These are phyloP conservation scores for Salix koriyanagi DNA, from an alignment of 345 rosid genomes.

Conservation along the genomic window DNA sequence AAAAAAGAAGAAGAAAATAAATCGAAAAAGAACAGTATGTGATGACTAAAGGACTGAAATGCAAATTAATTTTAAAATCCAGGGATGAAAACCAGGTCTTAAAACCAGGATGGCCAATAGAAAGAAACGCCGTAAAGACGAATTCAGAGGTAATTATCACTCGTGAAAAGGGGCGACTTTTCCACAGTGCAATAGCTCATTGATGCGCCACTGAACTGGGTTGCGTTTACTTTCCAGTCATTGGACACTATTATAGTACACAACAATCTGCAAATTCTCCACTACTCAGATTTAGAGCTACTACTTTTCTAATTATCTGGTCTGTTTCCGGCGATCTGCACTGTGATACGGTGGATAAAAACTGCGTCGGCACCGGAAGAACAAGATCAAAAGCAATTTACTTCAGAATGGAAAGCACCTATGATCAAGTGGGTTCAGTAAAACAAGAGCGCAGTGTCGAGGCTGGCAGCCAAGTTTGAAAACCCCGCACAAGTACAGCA, in stretches of 20 bases:
- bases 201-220: neutral
- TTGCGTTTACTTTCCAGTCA: neutral
- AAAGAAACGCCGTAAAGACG: no score
- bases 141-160: neutral
- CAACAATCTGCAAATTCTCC: neutral
- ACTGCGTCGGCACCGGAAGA: neutral
- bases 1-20: no score
- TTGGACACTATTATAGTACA: neutral
- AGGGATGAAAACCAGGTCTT: no score
- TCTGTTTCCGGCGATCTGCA: neutral
- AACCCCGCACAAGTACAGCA: neutral
- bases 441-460: neutral
- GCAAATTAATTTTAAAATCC: no score
- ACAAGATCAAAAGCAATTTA: neutral
- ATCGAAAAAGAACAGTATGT: no score
- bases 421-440: neutral
- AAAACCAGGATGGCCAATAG: no score
- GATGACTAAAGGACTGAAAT: no score
- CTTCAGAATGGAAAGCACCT: neutral
- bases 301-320: neutral
- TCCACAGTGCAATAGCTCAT: neutral
- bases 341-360: neutral
- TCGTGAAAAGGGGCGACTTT: neutral
- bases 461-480: no score
- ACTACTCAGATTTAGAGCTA: neutral